Base-by-base conservation (phyloP, 768 basidiomycete species). In the Lactarius trivialis region DNA sequence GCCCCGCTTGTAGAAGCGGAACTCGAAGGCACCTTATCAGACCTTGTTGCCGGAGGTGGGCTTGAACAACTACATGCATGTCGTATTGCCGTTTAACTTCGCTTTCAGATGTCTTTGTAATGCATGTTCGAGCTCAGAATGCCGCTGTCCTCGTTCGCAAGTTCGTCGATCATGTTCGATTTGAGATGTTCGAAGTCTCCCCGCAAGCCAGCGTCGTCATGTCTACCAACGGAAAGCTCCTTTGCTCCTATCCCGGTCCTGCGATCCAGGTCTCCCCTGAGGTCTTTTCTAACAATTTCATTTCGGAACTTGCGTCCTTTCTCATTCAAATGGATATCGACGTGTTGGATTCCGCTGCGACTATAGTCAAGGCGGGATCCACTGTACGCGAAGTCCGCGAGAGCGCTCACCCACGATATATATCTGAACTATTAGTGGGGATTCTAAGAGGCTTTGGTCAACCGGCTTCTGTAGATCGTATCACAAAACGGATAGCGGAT, bases 131-230 rank as follows among this genome's bases (percentile, higher is more conserved):
- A 2, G 60, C 60, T 36, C 60, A 61, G 21, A 61, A 61, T 7
- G 60, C 60, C 19, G 48, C 28, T 26, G 9, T 61, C 11, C 1
- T 61, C 2, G 37, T 61, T 17, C 60, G 60, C 55, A 39, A 19
- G 6, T 39, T 32, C 21, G 8, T 11, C 4, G 21, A 61, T 24
- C 39, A 26, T 4, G 55, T 61, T 45, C 60, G 50, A 33, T 61
- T 60, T 54, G 60, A 45, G 21, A 45, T 45, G 21, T 83, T 83
- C 59, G 78, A 82, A 65, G 71, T 76, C 9, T 77, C 78, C 1
- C 74, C 79, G 2, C 67, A 70, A 28, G 66, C 73, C 2, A 69
- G 67, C n/a, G 61, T 59, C 6, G 75, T 83, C 21, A 77, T 79
- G 70, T 68, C 61, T 2, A 56, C 73, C 0, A 65, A 66, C 33